phyloP scores from a whole-genome alignment of 768 basidiomycete genomes.

The Amanita rubescens region DNA sequence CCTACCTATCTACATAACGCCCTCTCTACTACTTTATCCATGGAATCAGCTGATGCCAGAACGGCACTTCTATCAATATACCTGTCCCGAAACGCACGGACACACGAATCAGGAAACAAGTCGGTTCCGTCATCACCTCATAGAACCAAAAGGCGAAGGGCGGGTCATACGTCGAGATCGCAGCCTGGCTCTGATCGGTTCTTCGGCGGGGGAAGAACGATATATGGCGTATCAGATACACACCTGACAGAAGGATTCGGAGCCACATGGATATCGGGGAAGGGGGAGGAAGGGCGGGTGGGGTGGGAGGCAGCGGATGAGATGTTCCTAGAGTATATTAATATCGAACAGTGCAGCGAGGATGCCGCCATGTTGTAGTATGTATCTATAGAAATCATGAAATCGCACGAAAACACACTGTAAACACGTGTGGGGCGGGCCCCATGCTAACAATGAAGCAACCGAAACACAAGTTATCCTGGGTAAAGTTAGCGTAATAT shows the following conservation, averaged over 20 bases:
- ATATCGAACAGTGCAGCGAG: conserved; percentile 23
- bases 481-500: conserved; percentile 20
- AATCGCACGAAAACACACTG: neutral
- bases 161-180: neutral
- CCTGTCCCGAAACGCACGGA: conserved; percentile 1
- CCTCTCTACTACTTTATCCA: neutral
- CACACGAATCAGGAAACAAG: neutral
- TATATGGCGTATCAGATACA: neutral
- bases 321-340: conserved; percentile 38
- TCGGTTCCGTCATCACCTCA: neutral
- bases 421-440: neutral
- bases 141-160: neutral
- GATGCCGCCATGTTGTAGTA: conserved; percentile 2
- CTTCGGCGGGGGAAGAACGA: neutral
- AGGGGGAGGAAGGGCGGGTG: neutral
- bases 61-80: conserved; percentile 10
- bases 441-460: neutral
- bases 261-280: neutral
- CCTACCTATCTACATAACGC: neutral
- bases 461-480: conserved; percentile 15
- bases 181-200: neutral
- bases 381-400: conserved; percentile 9
- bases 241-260: neutral
- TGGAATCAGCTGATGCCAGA: conserved; percentile 14
- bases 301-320: conserved; percentile 12